Percentiles rank a stretch among this genome's conserved stretches.
phyloP scores from a whole-genome alignment of 805 yeast species.

The Kluyveromyces aestuarii region DNA sequence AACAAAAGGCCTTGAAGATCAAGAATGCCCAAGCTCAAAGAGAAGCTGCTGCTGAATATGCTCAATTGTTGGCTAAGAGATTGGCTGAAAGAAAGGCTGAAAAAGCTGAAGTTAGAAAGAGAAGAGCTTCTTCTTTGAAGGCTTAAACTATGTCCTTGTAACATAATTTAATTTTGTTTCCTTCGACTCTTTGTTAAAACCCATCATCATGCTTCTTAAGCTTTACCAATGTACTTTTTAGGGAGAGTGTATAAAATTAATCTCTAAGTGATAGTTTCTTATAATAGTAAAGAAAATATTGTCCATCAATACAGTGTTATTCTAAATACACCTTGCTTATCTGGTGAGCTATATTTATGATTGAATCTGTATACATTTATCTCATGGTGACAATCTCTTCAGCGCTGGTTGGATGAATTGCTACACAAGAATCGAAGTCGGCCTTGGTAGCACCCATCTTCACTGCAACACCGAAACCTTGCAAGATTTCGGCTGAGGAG shows the following conservation, averaged over 20 bases:
- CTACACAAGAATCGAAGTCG: slow-evolving; percentile 92
- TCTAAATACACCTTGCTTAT: no score
- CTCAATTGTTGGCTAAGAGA: slow-evolving; percentile 96
- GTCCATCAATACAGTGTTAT: slow-evolving; percentile 2
- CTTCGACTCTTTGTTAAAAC: not conserved
- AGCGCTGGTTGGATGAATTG: slow-evolving; percentile 97
- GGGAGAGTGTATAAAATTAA: slow-evolving; percentile 9
- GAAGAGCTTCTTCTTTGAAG: slow-evolving; percentile 99
- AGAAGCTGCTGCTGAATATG: slow-evolving; percentile 99
- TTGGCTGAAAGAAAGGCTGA: slow-evolving; percentile 97
- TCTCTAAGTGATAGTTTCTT: slow-evolving; percentile 8
- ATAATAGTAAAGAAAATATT: slow-evolving; percentile 7
- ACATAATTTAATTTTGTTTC: not conserved
- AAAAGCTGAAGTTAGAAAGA: slow-evolving; percentile 97
- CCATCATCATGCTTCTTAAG: not conserved
- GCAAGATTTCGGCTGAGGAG: slow-evolving; percentile 81
- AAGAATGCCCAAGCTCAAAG: slow-evolving; percentile 97
- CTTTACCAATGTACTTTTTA: slow-evolving; percentile 8
- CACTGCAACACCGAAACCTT: slow-evolving; percentile 96
- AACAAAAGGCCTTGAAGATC: slow-evolving; percentile 85
- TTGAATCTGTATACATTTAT: slow-evolving; percentile 7
- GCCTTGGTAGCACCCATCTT: slow-evolving; percentile 99
- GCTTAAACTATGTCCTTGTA: slow-evolving; percentile 40
- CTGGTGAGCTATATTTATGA: not conserved
- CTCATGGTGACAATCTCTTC: slow-evolving; percentile 84